Evolutionary conservation across 805 yeast species (phyloP).

Genomic region (Lachancea fermentati): DNA sequence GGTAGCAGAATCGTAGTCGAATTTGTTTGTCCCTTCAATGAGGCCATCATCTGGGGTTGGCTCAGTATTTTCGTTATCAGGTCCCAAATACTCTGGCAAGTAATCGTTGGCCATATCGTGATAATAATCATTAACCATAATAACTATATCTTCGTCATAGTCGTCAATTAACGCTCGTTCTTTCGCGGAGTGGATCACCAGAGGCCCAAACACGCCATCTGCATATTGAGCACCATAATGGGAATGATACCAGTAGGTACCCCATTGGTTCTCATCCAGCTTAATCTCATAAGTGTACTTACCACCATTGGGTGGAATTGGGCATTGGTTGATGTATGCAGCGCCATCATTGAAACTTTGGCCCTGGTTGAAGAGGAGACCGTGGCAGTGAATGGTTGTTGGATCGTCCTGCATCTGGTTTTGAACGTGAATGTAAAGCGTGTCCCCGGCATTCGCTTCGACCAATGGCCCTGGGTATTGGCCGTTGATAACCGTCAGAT

Average conservation of each 20-base stretch:
- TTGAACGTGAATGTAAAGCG: conserved; percentile 37
- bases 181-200: conserved; percentile 40
- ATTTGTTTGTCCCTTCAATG: conserved; percentile 36
- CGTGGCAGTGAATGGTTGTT: conserved; percentile 49
- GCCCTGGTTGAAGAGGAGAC: conserved; percentile 39
- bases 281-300: conserved; percentile 39
- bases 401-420: conserved; percentile 37
- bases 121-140: conserved; percentile 46
- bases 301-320: conserved; percentile 37
- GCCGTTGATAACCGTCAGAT: conserved; percentile 34
- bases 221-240: conserved; percentile 44
- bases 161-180: conserved; percentile 33
- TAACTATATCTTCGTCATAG: conserved; percentile 45
- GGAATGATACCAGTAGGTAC: conserved; percentile 55
- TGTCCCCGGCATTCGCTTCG: conserved; percentile 41
- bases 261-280: conserved; percentile 36
- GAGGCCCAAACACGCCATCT: conserved; percentile 47
- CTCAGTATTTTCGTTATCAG: conserved; percentile 43
- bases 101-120: conserved; percentile 31
- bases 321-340: conserved; percentile 45
- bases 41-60: conserved; percentile 45
- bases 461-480: conserved; percentile 48
- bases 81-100: conserved; percentile 34
- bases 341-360: conserved; percentile 49
- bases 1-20: conserved; percentile 25